Percentiles rank a stretch among this genome's conserved stretches.
These are phyloP conservation scores for Lantana camara DNA, from an alignment of 257 asterid genomes.

Conservation along the genomic window DNA sequence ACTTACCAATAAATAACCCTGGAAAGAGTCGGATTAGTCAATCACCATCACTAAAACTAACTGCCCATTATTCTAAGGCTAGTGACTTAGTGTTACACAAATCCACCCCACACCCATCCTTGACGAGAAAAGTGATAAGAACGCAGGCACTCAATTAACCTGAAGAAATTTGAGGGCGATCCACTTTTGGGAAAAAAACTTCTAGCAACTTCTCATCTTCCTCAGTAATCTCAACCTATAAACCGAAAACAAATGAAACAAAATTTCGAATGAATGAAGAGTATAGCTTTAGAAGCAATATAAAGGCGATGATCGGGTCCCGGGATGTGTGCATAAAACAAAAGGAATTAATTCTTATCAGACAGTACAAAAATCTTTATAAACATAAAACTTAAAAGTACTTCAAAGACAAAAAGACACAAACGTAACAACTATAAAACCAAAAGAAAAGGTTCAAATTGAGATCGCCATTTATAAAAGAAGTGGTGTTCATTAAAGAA, in stretches of 20 bases:
- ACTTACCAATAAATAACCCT: background rate
- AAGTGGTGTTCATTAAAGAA: too few species aligned
- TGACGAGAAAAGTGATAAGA: background rate
- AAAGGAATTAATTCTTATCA: constrained; percentile 1
- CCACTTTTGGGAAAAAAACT: constrained; percentile 64
- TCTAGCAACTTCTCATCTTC: constrained; percentile 75
- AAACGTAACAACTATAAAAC: background rate
- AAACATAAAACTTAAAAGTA: background rate
- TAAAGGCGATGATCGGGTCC: background rate
- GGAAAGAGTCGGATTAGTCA: background rate
- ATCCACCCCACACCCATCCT: background rate
- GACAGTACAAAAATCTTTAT: background rate
- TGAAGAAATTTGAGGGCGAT: constrained; percentile 72
- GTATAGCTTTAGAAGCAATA: background rate
- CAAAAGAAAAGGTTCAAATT: background rate
- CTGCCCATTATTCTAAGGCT: background rate
- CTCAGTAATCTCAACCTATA: constrained; percentile 68
- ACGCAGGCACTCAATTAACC: constrained; percentile 44
- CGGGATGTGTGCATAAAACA: background rate
- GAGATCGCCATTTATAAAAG: too few species aligned
- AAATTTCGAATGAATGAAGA: background rate
- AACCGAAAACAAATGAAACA: background rate
- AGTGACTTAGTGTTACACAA: background rate
- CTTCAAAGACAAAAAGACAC: background rate
- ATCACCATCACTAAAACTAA: constrained; percentile 14